phyloP scores from a whole-genome alignment of 768 basidiomycete genomes.

The Lactarius hatsudake region DNA sequence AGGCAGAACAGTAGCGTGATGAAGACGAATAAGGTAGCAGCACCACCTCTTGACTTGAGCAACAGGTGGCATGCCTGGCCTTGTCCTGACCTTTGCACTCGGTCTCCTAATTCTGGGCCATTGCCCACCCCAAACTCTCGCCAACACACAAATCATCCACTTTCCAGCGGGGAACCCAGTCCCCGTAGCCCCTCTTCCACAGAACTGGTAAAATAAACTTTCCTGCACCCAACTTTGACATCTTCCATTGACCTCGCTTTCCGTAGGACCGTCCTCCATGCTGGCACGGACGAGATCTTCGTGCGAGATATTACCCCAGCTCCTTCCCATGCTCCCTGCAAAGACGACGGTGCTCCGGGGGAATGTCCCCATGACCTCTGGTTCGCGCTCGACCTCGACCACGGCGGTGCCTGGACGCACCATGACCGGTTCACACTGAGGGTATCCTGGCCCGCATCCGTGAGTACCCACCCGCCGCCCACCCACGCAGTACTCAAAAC shows the following conservation, averaged over 20 bases:
- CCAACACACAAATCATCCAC: constrained; percentile 68
- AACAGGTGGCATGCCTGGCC: background rate
- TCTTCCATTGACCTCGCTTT: background rate
- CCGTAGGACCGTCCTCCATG: constrained; percentile 39
- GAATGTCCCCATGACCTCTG: constrained; percentile 34
- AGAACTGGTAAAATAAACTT: constrained; percentile 29
- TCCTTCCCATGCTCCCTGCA: constrained; percentile 39
- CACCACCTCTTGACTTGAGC: background rate
- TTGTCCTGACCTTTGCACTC: background rate
- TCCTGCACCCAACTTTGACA: background rate
- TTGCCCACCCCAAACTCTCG: constrained; percentile 27
- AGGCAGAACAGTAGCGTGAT: too few relatives aligned
- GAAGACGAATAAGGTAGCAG: background rate
- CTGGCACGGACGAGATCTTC: constrained; percentile 40
- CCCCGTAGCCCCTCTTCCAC: constrained; percentile 29
- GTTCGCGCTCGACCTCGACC: constrained; percentile 34
- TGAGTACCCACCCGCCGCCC: constrained; percentile 22
- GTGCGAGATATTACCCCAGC: constrained; percentile 44
- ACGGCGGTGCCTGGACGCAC: constrained; percentile 27
- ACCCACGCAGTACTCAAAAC: background rate
- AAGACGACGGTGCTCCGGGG: constrained; percentile 18
- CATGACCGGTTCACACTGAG: constrained; percentile 36
- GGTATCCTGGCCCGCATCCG: constrained; percentile 38
- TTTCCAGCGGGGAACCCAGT: constrained; percentile 39
- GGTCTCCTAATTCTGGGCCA: background rate